Base-by-base conservation (phyloP, 148 eudicot species). In the Silene conica region DNA sequence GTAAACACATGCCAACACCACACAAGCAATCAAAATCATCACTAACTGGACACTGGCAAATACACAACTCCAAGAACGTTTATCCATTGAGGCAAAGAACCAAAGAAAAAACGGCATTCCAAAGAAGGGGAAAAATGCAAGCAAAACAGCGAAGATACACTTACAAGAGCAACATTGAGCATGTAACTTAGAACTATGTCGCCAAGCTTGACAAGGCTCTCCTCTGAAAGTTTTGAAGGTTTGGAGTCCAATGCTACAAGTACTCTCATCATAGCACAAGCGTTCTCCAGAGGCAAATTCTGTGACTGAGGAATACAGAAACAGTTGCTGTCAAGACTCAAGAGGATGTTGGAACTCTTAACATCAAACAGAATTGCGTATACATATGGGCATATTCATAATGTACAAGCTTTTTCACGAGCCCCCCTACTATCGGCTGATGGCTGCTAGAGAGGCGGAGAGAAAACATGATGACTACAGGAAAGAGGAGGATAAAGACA, bases 211-310 rank as follows among this genome's bases (percentile, higher is more conserved):
- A 69, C 63, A 70, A 88, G 79, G 77, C 82, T 89, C 75, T 86
- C 78, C 57, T 85, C 90, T 52, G 92, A 88, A 75, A 95, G 87
- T 66, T 78, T 83, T 16, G 93, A 75, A 18, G 90, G 91, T 60
- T 54, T 86, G 48, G 86, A 82, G 80, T 88, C 90, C 45, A 92
- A 81, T 46, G 80, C 61, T 46, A 81, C 63, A 71, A 95, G 91
- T 87, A 95, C 72, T 77, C 96, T 84, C 77, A 95, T 78, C 76
- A 95, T 72, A 11, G 90, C 96, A 77, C 97, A 86, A n/a, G 73
- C 76, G 77, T 95, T 95, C 65, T 87, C 90, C 71, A 84, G 56
- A 48, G 89, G 88, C 75, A 76, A 87, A 69, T 78, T 80, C 72
- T 66, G 75, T 45, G 80, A 84, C 97, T 90, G 87, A 23, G 61